Percentiles rank a stretch among this genome's conserved stretches.
These are phyloP conservation scores for Mikania micrantha DNA, from an alignment of 129 eudicot species.

Conservation along the genomic window DNA sequence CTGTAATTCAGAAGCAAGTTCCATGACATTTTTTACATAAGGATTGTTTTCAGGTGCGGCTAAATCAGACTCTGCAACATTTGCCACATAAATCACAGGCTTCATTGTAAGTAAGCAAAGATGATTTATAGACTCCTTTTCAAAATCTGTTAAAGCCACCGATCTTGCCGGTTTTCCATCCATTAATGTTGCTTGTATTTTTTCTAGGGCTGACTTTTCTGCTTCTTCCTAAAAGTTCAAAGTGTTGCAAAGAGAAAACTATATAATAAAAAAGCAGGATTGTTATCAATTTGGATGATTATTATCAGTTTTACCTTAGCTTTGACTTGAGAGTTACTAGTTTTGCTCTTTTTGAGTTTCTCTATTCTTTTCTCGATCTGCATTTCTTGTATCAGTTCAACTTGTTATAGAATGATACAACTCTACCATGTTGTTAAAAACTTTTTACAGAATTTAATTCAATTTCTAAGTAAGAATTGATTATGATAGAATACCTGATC, in stretches of 20 bases:
- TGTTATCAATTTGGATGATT: background rate
- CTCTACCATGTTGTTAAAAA: background rate
- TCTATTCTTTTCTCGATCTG: constrained; percentile 98
- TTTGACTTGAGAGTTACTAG: constrained; percentile 70
- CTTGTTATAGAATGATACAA: constrained; percentile 10
- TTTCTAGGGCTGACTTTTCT: constrained; percentile 77
- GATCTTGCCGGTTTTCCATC: constrained; percentile 98
- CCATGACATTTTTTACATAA: constrained; percentile 74
- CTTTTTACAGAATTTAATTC: background rate
- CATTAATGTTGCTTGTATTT: constrained; percentile 62
- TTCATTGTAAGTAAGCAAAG: constrained; percentile 95
- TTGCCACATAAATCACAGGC: constrained; percentile 89
- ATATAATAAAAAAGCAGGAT: background rate
- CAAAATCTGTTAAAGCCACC: constrained; percentile 63
- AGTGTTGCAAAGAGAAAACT: background rate
- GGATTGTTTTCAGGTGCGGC: constrained; percentile 73
- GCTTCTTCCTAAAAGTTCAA: constrained; percentile 81
- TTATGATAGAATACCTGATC: constrained; percentile 69
- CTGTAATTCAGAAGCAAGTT: constrained; percentile 75
- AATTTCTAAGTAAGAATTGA: background rate
- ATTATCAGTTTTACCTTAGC: constrained; percentile 44
- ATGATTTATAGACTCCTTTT: constrained; percentile 77
- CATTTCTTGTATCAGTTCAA: constrained; percentile 46
- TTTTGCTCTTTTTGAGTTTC: constrained; percentile 79
- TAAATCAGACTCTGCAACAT: constrained; percentile 91